Percentiles rank a stretch among this genome's conserved stretches.
These are phyloP conservation scores for Polyporus arcularius DNA, from an alignment of 768 basidiomycete genomes.

Conservation along the genomic window DNA sequence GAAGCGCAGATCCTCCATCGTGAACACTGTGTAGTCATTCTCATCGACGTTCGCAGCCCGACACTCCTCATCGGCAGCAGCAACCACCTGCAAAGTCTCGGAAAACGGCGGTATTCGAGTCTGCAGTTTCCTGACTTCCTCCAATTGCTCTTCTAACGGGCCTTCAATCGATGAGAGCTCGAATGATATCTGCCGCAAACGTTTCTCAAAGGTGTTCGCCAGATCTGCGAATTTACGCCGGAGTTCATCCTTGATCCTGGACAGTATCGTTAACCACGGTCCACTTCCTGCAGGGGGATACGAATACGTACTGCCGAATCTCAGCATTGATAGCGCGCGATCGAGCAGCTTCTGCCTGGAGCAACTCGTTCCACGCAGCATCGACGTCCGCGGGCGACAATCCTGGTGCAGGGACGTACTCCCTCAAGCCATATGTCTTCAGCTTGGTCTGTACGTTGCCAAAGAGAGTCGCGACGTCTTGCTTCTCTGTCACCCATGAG, in stretches of 20 bases:
- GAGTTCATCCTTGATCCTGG: conserved; percentile 79
- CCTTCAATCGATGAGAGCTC: conserved; percentile 78
- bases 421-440: conserved; percentile 82
- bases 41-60: conserved; percentile 90
- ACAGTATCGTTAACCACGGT: not conserved
- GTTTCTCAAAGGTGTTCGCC: conserved; percentile 75
- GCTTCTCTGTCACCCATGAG: conserved; percentile 85
- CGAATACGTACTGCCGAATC: conserved; percentile 72
- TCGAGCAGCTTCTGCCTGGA: conserved; percentile 73
- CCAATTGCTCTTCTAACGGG: conserved; percentile 81
- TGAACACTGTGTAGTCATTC: conserved; percentile 93
- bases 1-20: conserved; percentile 85
- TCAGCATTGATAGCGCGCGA: conserved; percentile 86
- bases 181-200: conserved; percentile 62
- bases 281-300: not conserved
- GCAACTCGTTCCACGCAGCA: conserved; percentile 68
- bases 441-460: conserved; percentile 94
- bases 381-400: conserved; percentile 75
- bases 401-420: conserved; percentile 80
- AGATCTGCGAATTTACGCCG: conserved; percentile 76
- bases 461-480: conserved; percentile 85
- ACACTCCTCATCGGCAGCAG: conserved; percentile 73
- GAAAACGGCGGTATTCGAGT: conserved; percentile 67
- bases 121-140: conserved; percentile 63
- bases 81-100: conserved; percentile 54